Evolutionary conservation across 1,139 yeast species (phyloP), one percentile per base, ranked within the genome.

Genomic region (Arxiozyma bovina): DNA sequence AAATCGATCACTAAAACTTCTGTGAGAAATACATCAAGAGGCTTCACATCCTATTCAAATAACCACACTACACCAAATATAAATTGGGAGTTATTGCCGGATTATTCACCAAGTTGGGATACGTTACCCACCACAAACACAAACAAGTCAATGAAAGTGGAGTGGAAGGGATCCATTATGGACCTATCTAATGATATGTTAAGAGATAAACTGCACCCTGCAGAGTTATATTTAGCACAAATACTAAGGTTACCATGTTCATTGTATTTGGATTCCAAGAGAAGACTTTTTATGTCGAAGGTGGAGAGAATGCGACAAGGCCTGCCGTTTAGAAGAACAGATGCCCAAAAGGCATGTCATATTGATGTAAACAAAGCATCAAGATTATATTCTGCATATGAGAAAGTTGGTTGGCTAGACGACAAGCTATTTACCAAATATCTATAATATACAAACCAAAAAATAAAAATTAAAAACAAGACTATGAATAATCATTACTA

Each of bases 131-230:
- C 79, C 20, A 20, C 25, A 18, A 83, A 82, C 64, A 83, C 83
- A 63, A 61, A 72, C 50, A 83, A 85, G 70, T 81, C 89, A 61
- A 76, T 93, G 63, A 85, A 85, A 66, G 87, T 95, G 51, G 98
- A 93, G 68, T 93, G 99, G 99, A 91, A 91, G 73, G 98, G 98
- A 12, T 96, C 91, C 62, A 95, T 96, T 45, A 90, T 91, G 97
- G 96, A 88, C 70, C 77, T 93, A 57, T 75, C 85, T n/a, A 67
- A 72, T 50, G 98, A 93, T 70, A 94, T 96, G 25, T 77, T 87
- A 61, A 71, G 78, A 53, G 74, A 74, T 53, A 78, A 82, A 63
- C 75, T 93, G 60, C 98, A 91, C 69, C 96, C 97, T 0, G 96
- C 96, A 4, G 99, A 93, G 71, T 78, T 85, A 20, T 77, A 80